Percentiles rank a stretch among this genome's conserved stretches.
These are phyloP conservation scores for Salvia rosmarinus DNA, from an alignment of 257 asterid species.

Conservation along the genomic window DNA sequence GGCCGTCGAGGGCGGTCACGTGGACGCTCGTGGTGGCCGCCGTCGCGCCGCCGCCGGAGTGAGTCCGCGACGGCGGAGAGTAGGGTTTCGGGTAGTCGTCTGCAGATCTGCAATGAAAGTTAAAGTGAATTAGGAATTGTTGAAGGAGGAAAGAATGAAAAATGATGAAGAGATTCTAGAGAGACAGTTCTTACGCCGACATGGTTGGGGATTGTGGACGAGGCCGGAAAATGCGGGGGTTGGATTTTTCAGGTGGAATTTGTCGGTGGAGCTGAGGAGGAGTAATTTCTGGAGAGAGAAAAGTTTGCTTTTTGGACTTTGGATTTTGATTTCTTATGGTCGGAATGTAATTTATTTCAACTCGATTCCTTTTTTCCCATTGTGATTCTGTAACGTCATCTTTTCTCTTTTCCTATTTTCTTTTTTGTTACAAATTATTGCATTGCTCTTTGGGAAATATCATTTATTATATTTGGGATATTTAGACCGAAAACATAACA, in stretches of 20 bases:
- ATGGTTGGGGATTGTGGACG: conserved; percentile 18
- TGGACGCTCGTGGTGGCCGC: conserved; percentile 61
- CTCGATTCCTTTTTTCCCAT: background rate
- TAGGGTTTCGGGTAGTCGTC: conserved; percentile 42
- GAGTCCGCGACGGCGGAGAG: conserved; percentile 34
- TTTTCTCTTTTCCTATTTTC: too few relatives aligned
- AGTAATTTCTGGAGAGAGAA: conserved; percentile 18
- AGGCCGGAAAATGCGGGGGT: background rate
- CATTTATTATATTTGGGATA: too few relatives aligned
- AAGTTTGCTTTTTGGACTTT: conserved; percentile 30
- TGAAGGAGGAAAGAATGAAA: background rate
- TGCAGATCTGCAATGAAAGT: conserved; percentile 40
- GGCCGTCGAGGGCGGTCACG: conserved; percentile 49
- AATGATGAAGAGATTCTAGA: background rate
- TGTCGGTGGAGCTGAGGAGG: conserved; percentile 2
- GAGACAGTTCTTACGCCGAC: conserved; percentile 39
- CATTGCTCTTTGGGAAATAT: too few relatives aligned
- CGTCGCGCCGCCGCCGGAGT: conserved; percentile 38
- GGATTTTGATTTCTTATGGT: conserved; percentile 11
- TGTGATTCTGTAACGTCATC: too few relatives aligned
- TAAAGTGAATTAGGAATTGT: background rate
- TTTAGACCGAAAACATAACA: too few relatives aligned
- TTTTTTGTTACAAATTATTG: too few relatives aligned
- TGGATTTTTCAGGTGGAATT: conserved; percentile 19
- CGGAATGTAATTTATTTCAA: conserved; percentile 2